phyloP scores from a whole-genome alignment of 495 filamentous ascomycete species.

The Aspergillus haitiensis region DNA sequence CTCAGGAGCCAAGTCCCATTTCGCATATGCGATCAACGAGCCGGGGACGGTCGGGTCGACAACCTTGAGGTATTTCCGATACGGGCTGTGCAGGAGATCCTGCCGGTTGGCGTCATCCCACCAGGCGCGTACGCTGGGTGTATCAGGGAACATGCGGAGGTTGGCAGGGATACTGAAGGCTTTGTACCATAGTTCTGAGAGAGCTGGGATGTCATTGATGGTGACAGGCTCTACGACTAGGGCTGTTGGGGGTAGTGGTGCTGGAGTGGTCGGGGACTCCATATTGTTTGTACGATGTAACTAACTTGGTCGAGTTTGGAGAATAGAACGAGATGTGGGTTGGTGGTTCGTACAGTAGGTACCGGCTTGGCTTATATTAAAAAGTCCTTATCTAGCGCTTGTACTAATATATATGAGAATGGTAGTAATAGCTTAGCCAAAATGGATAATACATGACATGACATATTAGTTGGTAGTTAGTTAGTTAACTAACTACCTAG shows the following conservation, averaged over 20 bases:
- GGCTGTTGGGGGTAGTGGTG: neutral
- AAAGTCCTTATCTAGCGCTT: too few species aligned
- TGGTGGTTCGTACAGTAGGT: too few species aligned
- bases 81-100: slow-evolving; percentile 21
- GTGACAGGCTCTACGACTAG: slow-evolving; percentile 6
- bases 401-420: too few species aligned
- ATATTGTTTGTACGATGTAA: too few species aligned
- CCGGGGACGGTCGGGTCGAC: slow-evolving; percentile 9
- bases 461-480: too few species aligned
- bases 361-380: too few species aligned
- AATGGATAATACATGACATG: too few species aligned
- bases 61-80: slow-evolving; percentile 27
- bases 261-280: too few species aligned
- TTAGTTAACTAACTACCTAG: too few species aligned
- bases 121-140: slow-evolving; percentile 26
- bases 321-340: too few species aligned
- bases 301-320: too few species aligned
- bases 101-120: slow-evolving; percentile 22
- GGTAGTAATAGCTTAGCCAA: too few species aligned
- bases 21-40: slow-evolving; percentile 23
- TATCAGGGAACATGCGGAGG: slow-evolving; percentile 25
- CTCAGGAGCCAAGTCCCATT: slow-evolving; percentile 25
- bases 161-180: slow-evolving; percentile 24
- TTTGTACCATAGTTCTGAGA: slow-evolving; percentile 22
- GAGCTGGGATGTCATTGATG: slow-evolving; percentile 20